Evolutionary conservation across 768 basidiomycete species (phyloP), one percentile per base, ranked within the genome.

Genomic region (Macrocybe gigantea): DNA sequence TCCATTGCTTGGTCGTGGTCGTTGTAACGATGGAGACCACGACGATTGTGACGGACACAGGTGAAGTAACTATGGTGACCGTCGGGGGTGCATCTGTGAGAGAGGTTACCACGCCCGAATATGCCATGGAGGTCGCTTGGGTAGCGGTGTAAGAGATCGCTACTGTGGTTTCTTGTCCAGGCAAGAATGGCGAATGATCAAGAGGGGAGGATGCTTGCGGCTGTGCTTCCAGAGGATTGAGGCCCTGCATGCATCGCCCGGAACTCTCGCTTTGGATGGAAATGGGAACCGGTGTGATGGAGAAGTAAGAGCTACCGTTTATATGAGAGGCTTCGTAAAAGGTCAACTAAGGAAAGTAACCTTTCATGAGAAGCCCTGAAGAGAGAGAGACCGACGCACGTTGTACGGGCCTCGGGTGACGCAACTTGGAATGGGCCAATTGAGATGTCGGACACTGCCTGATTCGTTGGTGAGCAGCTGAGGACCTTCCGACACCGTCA

Each of bases 271-370:
- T 71, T 30, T 59, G 46, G 32, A 76, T 57, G 3, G 56, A 57
- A 9, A 75, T 56, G 2, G 68, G 62, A 14, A 76, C 58, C 3
- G 69, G 62, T 10, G 71, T 73, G 47, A 75, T 73, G 13, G 66
- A 57, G 48, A 72, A 75, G 49, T 57, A 66, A 8, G 54, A 53
- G 15, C 57, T 42, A 29, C 57, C 59, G 31, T 70, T 59, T 34
- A 70, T 57, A 22, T 60, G 59, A 2, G 69, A 68, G 3, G 55
- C 50, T 51, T 78, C 76, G 51, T 78, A 76, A 41, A 74, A 63
- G 1, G 74, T 77, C 35, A 75, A 55, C 75, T 78, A 45, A 8
- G 30, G n/a, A 35, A 15, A 48, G 11, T 35, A 29, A 42, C 11
- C 22, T 1, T 22, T 22, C 22, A 22, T 22, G 22, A 22, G 22